A percentile compares a stretch with the other conserved stretches of the same genome.
phyloP scores from a whole-genome alignment of 306 rosid genomes.

The Cicer pinnatifidum region DNA sequence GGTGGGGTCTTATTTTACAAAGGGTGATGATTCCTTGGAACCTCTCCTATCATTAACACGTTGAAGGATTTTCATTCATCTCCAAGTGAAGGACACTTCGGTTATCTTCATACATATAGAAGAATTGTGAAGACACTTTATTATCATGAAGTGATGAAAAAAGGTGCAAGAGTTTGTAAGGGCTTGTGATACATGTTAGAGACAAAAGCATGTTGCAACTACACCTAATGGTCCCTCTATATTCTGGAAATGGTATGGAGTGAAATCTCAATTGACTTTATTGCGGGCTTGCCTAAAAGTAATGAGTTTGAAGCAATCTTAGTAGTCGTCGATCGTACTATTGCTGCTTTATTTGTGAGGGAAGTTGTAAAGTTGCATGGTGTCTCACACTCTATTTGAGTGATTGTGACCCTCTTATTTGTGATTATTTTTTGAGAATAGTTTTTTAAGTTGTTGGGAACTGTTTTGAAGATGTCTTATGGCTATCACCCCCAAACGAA shows the following conservation, averaged over 20 bases:
- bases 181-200: neutral
- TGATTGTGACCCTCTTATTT: neutral
- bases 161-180: neutral
- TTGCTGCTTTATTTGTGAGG: neutral
- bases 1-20: neutral
- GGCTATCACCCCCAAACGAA: too few species aligned
- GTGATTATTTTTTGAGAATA: too few species aligned
- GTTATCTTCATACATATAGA: neutral
- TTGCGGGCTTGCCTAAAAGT: neutral
- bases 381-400: neutral
- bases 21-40: accelerated
- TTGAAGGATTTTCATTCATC: neutral
- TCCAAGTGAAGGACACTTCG: neutral
- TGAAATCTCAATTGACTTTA: neutral
- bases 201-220: neutral
- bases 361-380: neutral
- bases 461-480: too few species aligned
- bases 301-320: neutral
- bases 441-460: too few species aligned
- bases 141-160: neutral
- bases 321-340: neutral
- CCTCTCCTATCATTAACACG: neutral
- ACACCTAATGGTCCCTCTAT: neutral
- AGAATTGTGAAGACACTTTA: neutral
- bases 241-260: neutral